A percentile compares a stretch with the other conserved stretches of the same genome.
Evolutionary conservation across 2,329 filamentous ascomycete genomes (phyloP).

Genomic region (Gremmenia infestans): DNA sequence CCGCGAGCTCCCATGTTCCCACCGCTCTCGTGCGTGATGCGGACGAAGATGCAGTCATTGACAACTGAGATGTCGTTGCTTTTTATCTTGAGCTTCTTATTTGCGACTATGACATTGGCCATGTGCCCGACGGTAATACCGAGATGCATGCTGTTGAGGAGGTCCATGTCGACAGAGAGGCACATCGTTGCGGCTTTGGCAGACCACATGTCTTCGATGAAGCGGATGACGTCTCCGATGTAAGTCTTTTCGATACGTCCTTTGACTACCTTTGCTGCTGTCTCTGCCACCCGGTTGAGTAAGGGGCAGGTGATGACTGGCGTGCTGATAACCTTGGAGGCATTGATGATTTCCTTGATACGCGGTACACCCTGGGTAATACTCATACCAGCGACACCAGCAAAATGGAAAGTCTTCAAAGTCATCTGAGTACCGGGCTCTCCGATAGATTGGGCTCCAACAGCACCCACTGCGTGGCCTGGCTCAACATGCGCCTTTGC

Average conservation of each 20-base stretch:
- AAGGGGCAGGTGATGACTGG: slow-evolving; percentile 88
- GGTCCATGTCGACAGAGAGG: slow-evolving; percentile 74
- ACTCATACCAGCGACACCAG: slow-evolving; percentile 98
- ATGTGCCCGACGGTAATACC: slow-evolving; percentile 74
- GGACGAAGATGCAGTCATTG: slow-evolving; percentile 64
- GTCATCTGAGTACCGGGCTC: slow-evolving; percentile 99
- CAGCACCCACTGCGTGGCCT: slow-evolving; percentile 90
- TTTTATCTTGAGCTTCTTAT: slow-evolving; percentile 77
- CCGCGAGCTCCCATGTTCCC: slow-evolving; percentile 31
- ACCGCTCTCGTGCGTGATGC: slow-evolving; percentile 53
- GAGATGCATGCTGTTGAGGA: slow-evolving; percentile 74
- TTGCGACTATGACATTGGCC: slow-evolving; percentile 66
- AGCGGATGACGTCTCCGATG: slow-evolving; percentile 73
- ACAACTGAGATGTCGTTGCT: slow-evolving; percentile 59
- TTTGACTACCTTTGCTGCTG: slow-evolving; percentile 85
- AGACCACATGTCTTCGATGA: slow-evolving; percentile 87
- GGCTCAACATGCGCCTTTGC: slow-evolving; percentile 87
- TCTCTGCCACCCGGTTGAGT: slow-evolving; percentile 67
- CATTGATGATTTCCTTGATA: slow-evolving; percentile 99
- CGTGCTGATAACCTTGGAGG: slow-evolving; percentile 87
- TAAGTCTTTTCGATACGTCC: slow-evolving; percentile 93
- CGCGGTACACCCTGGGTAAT: slow-evolving; percentile 98
- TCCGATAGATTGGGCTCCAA: slow-evolving; percentile 95
- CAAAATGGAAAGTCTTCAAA: slow-evolving; percentile 99
- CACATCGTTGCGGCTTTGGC: slow-evolving; percentile 69